Conservation (phyloP, 495 filamentous ascomycete species). For the Podospora sp. region DNA sequence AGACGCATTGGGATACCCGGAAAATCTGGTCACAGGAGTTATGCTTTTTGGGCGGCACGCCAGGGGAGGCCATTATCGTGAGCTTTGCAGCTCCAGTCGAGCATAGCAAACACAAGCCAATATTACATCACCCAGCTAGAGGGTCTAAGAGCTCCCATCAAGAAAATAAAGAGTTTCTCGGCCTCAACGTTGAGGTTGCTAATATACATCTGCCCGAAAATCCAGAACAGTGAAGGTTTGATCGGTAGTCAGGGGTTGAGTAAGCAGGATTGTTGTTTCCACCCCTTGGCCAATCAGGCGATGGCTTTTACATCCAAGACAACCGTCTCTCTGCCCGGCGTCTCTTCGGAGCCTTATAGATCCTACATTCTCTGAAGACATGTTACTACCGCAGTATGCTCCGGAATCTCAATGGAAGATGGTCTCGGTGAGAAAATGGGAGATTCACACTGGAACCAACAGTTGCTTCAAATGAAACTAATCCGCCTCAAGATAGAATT, state of each 20-base stretch:
- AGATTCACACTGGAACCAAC: neutral
- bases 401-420: too few relatives aligned
- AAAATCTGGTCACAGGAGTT: neutral
- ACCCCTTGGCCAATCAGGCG: neutral
- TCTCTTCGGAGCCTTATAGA: neutral
- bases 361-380: neutral
- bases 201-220: neutral
- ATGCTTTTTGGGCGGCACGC: neutral
- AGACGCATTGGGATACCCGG: conserved; percentile 18
- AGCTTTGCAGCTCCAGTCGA: neutral
- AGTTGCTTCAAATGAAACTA: neutral
- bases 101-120: neutral
- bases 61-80: neutral
- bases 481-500: neutral
- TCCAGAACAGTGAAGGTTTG: neutral
- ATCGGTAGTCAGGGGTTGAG: neutral
- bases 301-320: neutral
- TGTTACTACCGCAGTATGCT: too few relatives aligned
- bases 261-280: neutral
- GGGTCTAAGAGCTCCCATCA: too few relatives aligned
- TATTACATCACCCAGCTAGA: neutral
- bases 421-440: neutral
- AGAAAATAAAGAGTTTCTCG: too few relatives aligned
- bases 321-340: neutral
- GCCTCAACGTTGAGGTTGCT: neutral